phyloP scores from a whole-genome alignment of 2,329 filamentous ascomycete species.

The Madurella fahalii region DNA sequence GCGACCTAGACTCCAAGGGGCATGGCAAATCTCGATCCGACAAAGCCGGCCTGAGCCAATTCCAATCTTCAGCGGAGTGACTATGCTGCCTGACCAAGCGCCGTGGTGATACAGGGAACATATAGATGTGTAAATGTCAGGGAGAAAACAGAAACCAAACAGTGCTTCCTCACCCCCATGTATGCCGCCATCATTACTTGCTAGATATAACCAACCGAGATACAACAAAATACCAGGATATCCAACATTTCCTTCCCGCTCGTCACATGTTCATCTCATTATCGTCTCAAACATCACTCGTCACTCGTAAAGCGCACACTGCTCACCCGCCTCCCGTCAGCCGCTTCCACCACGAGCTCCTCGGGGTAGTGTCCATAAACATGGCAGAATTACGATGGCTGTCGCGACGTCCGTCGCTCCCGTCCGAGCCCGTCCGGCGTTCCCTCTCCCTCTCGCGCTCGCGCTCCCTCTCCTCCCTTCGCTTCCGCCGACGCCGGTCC shows the following conservation, averaged over 20 bases:
- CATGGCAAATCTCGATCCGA: not conserved
- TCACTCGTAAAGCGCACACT: slow-evolving; percentile 2
- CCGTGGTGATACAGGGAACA: slow-evolving; percentile 2
- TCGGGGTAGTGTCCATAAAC: slow-evolving; percentile 43
- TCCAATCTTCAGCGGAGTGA: not conserved
- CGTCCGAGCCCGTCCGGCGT: slow-evolving; percentile 28
- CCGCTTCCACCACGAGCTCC: slow-evolving; percentile 59
- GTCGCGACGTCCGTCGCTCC: slow-evolving; percentile 27
- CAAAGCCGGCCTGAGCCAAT: not conserved
- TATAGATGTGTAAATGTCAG: not conserved
- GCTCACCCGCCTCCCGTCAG: slow-evolving; percentile 19
- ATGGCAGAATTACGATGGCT: slow-evolving; percentile 24
- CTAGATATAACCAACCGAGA: no score
- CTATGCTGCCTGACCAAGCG: not conserved
- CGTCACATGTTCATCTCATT: not conserved
- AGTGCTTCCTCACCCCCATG: not conserved
- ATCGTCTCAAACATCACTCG: slow-evolving; percentile 6
- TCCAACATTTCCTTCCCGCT: not conserved
- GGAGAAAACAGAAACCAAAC: not conserved
- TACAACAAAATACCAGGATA: no score
- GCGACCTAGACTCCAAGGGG: no score
- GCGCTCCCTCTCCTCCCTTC: slow-evolving; percentile 31
- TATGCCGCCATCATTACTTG: not conserved
- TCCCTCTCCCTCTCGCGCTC: slow-evolving; percentile 20
- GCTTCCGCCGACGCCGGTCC: slow-evolving; percentile 26